Evolutionary conservation across 768 basidiomycete genomes (phyloP), one percentile per base, ranked within the genome.

Genomic region (Antrodiella citrinella): DNA sequence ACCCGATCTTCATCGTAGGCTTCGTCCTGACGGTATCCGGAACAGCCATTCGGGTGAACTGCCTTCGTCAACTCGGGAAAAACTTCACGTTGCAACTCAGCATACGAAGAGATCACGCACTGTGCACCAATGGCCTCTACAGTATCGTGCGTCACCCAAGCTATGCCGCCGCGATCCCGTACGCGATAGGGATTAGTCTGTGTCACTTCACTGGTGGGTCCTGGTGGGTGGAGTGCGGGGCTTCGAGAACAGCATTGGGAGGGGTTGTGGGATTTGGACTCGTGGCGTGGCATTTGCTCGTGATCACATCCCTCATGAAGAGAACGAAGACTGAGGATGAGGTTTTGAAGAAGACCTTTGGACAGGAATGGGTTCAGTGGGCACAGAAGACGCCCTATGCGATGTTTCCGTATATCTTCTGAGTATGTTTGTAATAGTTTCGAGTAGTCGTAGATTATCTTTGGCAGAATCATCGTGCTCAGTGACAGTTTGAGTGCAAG

Each of bases 41-140:
- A 12, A 24, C 45, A 4, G 15, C n/a, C 11, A 10, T 38, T 38
- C 35, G 35, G n/a, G n/a, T 38, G 10, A 38, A 10, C 35, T 38
- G 35, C 35, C n/a, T 10, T 38, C 35, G 35, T n/a, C 35, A 10
- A 10, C 35, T 38, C 10, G 35, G 35, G 10, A n/a, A 38, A n/a
- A 10, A 38, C 35, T 38, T 38, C 35, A 38, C 35, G 10, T 38
- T 10, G 10, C 10, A 38, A 38, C 35, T 38, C 10, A 10, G 10
- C 35, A 38, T 38, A 10, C 35, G n/a, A n/a, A 38, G n/a, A n/a
- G n/a, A 38, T n/a, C 35, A 38, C 45, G 46, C 26, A 23, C 40
- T 58, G 22, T 30, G 55, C 47, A 56, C 47, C 10, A 20, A n/a
- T n/a, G 55, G 56, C 4, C 51, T 49, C 5, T 58, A 58, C 51